Evolutionary conservation across 176 grass and related monocot genomes (phyloP), one percentile per base, ranked within the genome.

Genomic region (Avena eriantha): DNA sequence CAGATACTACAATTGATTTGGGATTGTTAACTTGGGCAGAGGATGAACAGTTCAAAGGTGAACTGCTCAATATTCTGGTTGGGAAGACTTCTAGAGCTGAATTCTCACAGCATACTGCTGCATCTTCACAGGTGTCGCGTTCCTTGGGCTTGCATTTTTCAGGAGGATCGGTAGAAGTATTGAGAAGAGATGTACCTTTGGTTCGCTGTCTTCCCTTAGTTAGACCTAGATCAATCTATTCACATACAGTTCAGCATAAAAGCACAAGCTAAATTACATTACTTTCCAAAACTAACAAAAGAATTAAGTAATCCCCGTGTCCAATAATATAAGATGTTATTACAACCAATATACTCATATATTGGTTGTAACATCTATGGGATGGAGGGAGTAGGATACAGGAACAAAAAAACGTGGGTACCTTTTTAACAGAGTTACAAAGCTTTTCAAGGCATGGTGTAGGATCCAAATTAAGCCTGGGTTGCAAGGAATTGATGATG

Each of bases 151-250:
- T 79, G 59, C 55, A 57, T 73, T 82, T 88, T 68, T 77, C 71
- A 80, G 33, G 61, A 73, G 51, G 21, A 63, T 36, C 24, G 22
- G 13, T 63, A 86, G 83, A 80, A 51, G 76, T 72, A 51, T 73
- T 75, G 23, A 72, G 21, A 86, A 58, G 14, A 66, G 60, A 76
- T 23, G 68, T 51, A 18, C 29, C 67, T 72, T 71, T 69, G 39
- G 21, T 70, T 49, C 71, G 43, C 11, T 58, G 43, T 57, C 43
- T 75, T 66, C 48, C 69, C 60, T 86, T 90, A 51, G 22, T 49
- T 79, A 90, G 80, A 68, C 88, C 86, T 75, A 93, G 82, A 88
- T 93, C 86, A 80, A 93, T 77, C 88, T 93, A 76, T 68, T 79
- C 57, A 39, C 51, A 80, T 33, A 59, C 17, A 64, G 7, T 77